Evolutionary conservation across 75 land plant species (phyloP).

Genomic region (Cupressus sempervirens): DNA sequence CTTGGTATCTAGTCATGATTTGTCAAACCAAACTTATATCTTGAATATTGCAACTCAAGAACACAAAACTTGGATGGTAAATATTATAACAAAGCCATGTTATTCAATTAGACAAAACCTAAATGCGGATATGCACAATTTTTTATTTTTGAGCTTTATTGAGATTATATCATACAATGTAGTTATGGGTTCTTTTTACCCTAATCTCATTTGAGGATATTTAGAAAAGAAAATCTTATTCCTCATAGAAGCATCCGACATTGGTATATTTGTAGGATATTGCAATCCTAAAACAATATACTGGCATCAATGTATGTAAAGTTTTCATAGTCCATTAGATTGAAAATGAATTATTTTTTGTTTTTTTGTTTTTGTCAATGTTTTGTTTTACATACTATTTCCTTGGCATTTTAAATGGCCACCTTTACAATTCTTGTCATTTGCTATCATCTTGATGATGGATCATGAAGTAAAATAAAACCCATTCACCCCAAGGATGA

Average conservation of each 20-base stretch:
- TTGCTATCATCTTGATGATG: too few species aligned
- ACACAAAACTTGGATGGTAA: not conserved
- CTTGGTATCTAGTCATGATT: not conserved
- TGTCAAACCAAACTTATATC: not conserved
- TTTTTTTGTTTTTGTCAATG: too few species aligned
- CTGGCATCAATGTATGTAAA: not conserved
- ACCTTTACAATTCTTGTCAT: too few species aligned
- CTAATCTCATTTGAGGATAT: not conserved
- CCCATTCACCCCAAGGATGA: too few species aligned
- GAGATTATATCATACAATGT: not conserved
- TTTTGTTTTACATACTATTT: too few species aligned
- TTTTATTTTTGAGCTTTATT: not conserved
- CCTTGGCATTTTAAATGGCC: too few species aligned
- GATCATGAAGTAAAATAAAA: too few species aligned
- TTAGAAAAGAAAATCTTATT: not conserved
- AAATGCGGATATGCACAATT: not conserved
- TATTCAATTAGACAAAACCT: not conserved
- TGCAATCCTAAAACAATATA: not conserved
- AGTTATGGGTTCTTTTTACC: not conserved
- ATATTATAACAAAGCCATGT: not conserved
- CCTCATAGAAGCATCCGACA: not conserved
- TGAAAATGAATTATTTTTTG: too few species aligned
- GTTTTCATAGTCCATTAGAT: too few species aligned
- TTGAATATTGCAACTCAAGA: not conserved
- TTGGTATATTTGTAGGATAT: not conserved